Base-by-base conservation (phyloP, 352 stramenopile genomes). In the Phytopythium aichiense region DNA sequence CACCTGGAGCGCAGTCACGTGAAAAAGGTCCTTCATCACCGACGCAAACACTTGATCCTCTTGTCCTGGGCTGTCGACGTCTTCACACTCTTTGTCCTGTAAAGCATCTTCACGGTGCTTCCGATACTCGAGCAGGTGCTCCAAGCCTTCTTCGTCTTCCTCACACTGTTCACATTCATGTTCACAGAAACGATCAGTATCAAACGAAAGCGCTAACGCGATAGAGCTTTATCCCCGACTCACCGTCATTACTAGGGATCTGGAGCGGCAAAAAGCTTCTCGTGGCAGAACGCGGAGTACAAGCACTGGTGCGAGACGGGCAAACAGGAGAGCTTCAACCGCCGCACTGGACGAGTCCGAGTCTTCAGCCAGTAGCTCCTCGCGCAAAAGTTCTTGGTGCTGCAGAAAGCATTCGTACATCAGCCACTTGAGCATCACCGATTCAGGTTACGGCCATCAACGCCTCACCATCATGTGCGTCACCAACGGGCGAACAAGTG, bases 241-340 rank as follows among this genome's bases (percentile, higher is more conserved):
- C 69, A 86, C 77, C 64, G 65, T 37, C 23, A 76, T 59, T 7
- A 6, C 33, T 0, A 66, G 54, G 2, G 15, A 30, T 11, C 9
- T 45, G 35, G 25, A 64, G 13, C 8, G 30, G 59, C 8, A 56
- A 49, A 84, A 75, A 4, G 43, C 52, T 6, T 58, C 20, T 31
- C 71, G 68, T 45, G 81, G 79, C 20, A 90, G 59, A 49, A 90
- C 72, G 45, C 83, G 77, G n/a, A 92, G 67, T 11, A 89, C 71
- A 18, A 92, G 61, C 23, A 87, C 70, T 0, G 83, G 81, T 4
- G 79, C 77, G 6, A 92, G 64, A 5, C 77, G 71, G 31, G 73
- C 73, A 72, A 92, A 92, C 25, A 92, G 60, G 4, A 92, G 61
- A 4, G 58, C 63, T 53, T 89, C 79, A 22, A 87, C 68, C 7